Percentiles rank a stretch among this genome's conserved stretches.
phyloP scores from a whole-genome alignment of 805 yeast species.

The Isabelozyma heimii region DNA sequence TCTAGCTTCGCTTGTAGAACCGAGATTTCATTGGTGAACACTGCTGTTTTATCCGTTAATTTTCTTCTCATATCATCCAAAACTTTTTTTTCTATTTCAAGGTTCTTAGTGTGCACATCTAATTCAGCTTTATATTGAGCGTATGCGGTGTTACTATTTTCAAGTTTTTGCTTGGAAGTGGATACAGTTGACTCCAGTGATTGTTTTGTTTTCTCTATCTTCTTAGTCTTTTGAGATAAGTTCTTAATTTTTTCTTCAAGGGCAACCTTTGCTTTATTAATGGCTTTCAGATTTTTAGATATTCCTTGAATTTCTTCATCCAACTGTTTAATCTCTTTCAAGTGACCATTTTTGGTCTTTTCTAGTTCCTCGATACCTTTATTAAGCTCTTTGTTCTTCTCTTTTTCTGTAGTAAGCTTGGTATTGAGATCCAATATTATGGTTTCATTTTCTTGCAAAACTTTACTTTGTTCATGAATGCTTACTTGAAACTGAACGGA shows the following conservation, averaged over 20 bases:
- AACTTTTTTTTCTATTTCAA: slow-evolving; percentile 52
- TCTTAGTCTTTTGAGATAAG: slow-evolving; percentile 53
- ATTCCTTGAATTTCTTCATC: slow-evolving; percentile 16
- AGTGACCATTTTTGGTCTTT: slow-evolving; percentile 24
- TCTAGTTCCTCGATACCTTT: slow-evolving; percentile 25
- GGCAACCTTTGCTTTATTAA: slow-evolving; percentile 56
- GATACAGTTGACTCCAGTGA: slow-evolving; percentile 44
- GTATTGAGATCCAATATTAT: slow-evolving; percentile 38
- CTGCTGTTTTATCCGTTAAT: slow-evolving; percentile 72
- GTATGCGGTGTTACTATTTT: slow-evolving; percentile 44
- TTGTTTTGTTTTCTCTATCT: slow-evolving; percentile 53
- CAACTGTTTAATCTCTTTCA: slow-evolving; percentile 9
- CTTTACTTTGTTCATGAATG: slow-evolving; percentile 37
- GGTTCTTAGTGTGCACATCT: slow-evolving; percentile 39
- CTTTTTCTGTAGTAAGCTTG: slow-evolving; percentile 31
- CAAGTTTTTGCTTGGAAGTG: slow-evolving; percentile 46
- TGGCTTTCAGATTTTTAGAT: slow-evolving; percentile 27
- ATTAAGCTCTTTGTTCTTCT: slow-evolving; percentile 22
- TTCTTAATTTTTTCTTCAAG: slow-evolving; percentile 77
- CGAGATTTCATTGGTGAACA: slow-evolving; percentile 63
- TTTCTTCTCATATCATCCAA: slow-evolving; percentile 63
- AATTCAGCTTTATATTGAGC: slow-evolving; percentile 44
- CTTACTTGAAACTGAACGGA: slow-evolving; percentile 57
- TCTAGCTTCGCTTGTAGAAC: slow-evolving; percentile 61
- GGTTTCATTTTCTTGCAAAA: slow-evolving; percentile 35